Evolutionary conservation across 179 eudicot genomes (phyloP).

Genomic region (Beta lomatogona): DNA sequence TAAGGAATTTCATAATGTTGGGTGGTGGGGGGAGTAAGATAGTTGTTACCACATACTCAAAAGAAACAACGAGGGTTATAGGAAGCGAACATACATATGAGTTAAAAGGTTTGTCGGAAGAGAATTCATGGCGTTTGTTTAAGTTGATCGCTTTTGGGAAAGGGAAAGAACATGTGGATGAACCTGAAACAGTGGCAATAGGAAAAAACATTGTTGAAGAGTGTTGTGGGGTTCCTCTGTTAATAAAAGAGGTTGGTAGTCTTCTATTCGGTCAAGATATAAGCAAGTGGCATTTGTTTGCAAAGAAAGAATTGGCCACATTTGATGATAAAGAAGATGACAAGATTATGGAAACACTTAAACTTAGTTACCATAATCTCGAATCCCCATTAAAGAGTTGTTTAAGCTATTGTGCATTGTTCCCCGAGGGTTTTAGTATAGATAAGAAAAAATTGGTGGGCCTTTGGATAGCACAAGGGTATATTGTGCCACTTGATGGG

Average conservation of each 20-base stretch:
- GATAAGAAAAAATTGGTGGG: constrained; percentile 21
- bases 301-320: neutral
- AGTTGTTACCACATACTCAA: constrained; percentile 4
- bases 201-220: constrained; percentile 6
- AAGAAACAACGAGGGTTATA: neutral
- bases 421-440: constrained; percentile 33
- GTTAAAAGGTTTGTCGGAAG: constrained; percentile 11
- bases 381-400: constrained; percentile 32
- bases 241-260: constrained; percentile 12
- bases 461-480: constrained; percentile 3
- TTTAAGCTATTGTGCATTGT: constrained; percentile 42
- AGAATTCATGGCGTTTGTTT: constrained; percentile 12
- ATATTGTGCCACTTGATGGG: neutral
- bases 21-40: constrained; percentile 16
- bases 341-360: neutral
- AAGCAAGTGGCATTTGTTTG: constrained; percentile 5
- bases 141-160: neutral
- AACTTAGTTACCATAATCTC: constrained; percentile 14
- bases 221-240: constrained; percentile 7
- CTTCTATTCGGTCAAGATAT: neutral
- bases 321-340: neutral
- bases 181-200: neutral
- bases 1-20: constrained; percentile 4
- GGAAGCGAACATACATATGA: neutral
- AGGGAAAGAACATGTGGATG: neutral